Evolutionary conservation across 208 protist species (phyloP).

Genomic region (Trypanosoma lewisi): DNA sequence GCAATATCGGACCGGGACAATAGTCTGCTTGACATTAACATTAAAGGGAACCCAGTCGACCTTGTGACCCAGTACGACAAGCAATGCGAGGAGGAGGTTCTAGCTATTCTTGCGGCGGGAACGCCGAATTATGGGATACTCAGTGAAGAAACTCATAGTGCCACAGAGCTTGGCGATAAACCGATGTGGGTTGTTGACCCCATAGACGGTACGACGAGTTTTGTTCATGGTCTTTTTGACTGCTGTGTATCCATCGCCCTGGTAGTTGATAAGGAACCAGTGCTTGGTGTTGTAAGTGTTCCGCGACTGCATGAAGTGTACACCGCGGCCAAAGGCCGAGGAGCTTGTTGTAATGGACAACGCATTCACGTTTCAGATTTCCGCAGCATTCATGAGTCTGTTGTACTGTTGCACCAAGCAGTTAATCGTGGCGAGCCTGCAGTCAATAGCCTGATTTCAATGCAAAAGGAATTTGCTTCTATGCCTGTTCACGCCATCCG

Average conservation of each 20-base stretch:
- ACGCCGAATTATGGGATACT: constrained; percentile 66
- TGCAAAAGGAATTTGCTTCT: constrained; percentile 58
- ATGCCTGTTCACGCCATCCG: constrained; percentile 74
- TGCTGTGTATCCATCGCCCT: constrained; percentile 87
- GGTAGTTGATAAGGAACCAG: constrained; percentile 57
- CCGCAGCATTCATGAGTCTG: constrained; percentile 38
- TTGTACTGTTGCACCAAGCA: constrained; percentile 67
- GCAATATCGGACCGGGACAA: constrained; percentile 53
- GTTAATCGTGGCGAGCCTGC: constrained; percentile 50
- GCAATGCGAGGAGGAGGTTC: constrained; percentile 74
- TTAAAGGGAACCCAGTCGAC: constrained; percentile 51
- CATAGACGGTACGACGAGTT: constrained; percentile 79
- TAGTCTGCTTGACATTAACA: constrained; percentile 29
- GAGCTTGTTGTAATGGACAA: constrained; percentile 85
- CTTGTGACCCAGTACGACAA: constrained; percentile 76
- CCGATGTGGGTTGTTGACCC: constrained; percentile 87
- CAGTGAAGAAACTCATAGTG: constrained; percentile 58
- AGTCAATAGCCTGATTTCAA: constrained; percentile 50
- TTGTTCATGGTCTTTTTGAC: constrained; percentile 82
- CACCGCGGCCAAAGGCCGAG: constrained; percentile 68
- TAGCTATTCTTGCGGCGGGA: constrained; percentile 48
- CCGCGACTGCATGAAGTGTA: constrained; percentile 82
- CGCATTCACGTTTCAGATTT: constrained; percentile 71
- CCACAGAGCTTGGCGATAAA: constrained; percentile 31
- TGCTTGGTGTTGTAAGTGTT: constrained; percentile 77